A percentile compares a stretch with the other conserved stretches of the same genome.
Conservation (phyloP, 2,329 filamentous ascomycete species). For the Colletotrichum plurivorum region DNA sequence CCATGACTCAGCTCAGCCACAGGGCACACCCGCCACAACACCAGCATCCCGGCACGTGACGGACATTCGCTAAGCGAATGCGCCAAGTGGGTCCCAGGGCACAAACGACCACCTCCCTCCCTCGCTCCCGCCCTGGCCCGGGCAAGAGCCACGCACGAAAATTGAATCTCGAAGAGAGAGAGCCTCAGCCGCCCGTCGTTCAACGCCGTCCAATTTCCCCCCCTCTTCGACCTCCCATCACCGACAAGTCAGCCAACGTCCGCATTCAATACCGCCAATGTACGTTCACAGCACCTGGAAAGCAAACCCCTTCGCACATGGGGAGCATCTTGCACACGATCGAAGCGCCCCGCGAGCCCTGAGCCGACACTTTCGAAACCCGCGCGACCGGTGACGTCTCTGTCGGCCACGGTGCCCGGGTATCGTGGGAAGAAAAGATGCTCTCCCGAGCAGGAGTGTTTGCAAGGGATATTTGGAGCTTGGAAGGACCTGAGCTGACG, state of each 20-base stretch:
- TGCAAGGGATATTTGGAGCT: neutral
- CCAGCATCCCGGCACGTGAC: constrained; percentile 19
- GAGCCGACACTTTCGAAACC: neutral
- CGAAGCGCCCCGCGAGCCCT: neutral
- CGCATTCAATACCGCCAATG: constrained; percentile 41
- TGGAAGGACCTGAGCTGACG: constrained; percentile 16
- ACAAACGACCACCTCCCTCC: constrained; percentile 24
- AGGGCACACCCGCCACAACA: constrained; percentile 12
- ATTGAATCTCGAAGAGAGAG: constrained; percentile 33
- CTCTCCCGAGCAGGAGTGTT: neutral
- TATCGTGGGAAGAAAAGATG: constrained; percentile 1
- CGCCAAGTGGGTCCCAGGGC: constrained; percentile 31
- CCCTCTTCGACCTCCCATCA: constrained; percentile 32
- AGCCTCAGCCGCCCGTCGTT: constrained; percentile 10
- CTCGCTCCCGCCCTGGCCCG: constrained; percentile 8
- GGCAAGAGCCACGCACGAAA: constrained; percentile 19
- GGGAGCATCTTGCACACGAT: neutral
- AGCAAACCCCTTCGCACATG: neutral
- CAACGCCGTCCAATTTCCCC: constrained; percentile 19
- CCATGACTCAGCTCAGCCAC: neutral
- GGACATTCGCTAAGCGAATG: constrained; percentile 26
- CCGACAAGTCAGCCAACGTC: constrained; percentile 40
- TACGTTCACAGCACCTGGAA: constrained; percentile 16
- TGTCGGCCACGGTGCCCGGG: neutral
- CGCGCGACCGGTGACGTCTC: neutral